Percentiles rank a stretch among this genome's conserved stretches.
Evolutionary conservation across 2,329 filamentous ascomycete species (phyloP).

Genomic region (Fusarium sp.): DNA sequence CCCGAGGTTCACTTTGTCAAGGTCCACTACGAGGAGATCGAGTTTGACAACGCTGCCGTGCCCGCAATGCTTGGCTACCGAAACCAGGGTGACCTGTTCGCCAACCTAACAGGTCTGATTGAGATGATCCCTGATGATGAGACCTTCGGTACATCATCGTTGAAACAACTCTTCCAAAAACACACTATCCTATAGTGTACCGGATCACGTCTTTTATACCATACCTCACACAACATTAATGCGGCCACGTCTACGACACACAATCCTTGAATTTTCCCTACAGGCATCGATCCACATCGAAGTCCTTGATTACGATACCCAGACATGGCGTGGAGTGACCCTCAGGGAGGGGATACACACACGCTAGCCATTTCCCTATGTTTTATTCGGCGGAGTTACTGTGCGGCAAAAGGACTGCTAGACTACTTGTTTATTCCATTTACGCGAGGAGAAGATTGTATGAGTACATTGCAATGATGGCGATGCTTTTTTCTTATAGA

Average conservation of each 20-base stretch:
- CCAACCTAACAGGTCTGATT: constrained; percentile 87
- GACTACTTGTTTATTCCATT: constrained; percentile 16
- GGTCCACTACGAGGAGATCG: constrained; percentile 89
- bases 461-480: constrained; percentile 28
- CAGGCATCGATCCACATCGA: constrained; percentile 22
- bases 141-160: constrained; percentile 65
- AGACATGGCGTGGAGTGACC: constrained; percentile 17
- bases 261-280: constrained; percentile 21
- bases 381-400: constrained; percentile 27
- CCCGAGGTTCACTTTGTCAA: constrained; percentile 86
- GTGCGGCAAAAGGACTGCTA: constrained; percentile 13
- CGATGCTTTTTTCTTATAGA: constrained; percentile 29
- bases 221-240: constrained; percentile 40
- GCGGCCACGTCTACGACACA: constrained; percentile 45
- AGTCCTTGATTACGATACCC: constrained; percentile 47
- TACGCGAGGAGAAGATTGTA: constrained; percentile 20
- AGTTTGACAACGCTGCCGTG: constrained; percentile 90
- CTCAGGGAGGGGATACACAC: constrained; percentile 23
- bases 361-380: constrained; percentile 31
- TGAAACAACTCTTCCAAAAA: constrained; percentile 65
- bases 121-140: constrained; percentile 83
- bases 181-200: constrained; percentile 62
- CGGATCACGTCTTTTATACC: constrained; percentile 20
- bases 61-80: constrained; percentile 91
- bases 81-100: constrained; percentile 88